Percentiles rank a stretch among this genome's conserved stretches.
Evolutionary conservation across 1,284 basidiomycete genomes (phyloP).

Genomic region (Naganishia sp.): DNA sequence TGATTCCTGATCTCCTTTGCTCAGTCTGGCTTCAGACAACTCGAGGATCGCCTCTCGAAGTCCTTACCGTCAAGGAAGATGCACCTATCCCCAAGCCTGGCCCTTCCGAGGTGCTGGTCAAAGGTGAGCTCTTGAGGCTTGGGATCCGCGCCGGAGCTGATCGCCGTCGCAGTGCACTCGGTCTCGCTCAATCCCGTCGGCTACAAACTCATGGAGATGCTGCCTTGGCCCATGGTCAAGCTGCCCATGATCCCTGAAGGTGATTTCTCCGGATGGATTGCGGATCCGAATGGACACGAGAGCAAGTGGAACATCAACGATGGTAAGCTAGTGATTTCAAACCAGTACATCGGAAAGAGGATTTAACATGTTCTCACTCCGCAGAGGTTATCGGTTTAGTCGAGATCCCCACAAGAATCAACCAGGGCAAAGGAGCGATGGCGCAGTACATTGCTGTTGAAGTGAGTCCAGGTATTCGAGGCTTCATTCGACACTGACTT

Average conservation of each 20-base stretch:
- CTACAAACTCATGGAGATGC: constrained; percentile 34
- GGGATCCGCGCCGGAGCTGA: background rate
- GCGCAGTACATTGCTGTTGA: constrained; percentile 27
- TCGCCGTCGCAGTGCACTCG: constrained; percentile 24
- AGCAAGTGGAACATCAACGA: constrained; percentile 21
- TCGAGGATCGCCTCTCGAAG: constrained; percentile 30
- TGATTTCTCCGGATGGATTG: constrained; percentile 36
- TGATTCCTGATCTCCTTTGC: background rate
- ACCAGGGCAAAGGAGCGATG: constrained; percentile 28
- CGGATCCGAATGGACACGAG: constrained; percentile 29
- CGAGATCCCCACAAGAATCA: constrained; percentile 15
- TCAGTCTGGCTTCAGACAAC: constrained; percentile 34
- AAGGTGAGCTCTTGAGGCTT: background rate
- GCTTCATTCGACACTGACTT: background rate
- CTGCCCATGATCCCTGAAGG: constrained; percentile 32
- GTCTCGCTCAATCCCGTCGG: constrained; percentile 36
- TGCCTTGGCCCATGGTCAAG: constrained; percentile 27
- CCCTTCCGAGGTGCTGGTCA: constrained; percentile 32
- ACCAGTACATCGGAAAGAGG: background rate
- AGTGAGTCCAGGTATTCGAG: background rate
- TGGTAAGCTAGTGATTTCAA: constrained; percentile 18
- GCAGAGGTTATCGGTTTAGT: constrained; percentile 28
- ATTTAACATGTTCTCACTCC: background rate
- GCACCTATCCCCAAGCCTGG: constrained; percentile 32
- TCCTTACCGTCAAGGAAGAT: constrained; percentile 31